These are phyloP conservation scores for Ustilago sp. DNA, from an alignment of 1,284 basidiomycete species.

Conservation along the genomic window DNA sequence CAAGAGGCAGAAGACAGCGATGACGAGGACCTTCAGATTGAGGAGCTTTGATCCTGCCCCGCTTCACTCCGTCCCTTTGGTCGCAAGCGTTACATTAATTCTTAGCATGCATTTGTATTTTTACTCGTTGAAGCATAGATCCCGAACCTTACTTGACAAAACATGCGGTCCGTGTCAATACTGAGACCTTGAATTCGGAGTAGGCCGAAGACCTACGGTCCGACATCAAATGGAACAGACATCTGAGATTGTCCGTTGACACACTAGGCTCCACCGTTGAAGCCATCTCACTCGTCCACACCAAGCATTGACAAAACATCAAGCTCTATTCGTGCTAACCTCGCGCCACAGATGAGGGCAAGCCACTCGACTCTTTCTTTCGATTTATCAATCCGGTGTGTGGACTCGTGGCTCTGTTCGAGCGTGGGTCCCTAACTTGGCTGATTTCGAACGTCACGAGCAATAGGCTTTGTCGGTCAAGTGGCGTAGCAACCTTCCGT, in stretches of 20 bases:
- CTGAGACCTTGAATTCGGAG: background rate
- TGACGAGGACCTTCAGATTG: slow-evolving; percentile 64
- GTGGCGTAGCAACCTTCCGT: background rate
- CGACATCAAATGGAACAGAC: background rate
- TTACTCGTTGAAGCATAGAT: slow-evolving; percentile 12
- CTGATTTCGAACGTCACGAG: background rate
- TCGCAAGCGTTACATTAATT: background rate
- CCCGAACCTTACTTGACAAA: too few relatives aligned
- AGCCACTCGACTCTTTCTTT: background rate
- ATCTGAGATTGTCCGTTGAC: slow-evolving; percentile 1
- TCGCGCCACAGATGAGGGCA: slow-evolving; percentile 5
- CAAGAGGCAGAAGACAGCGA: slow-evolving; percentile 43
- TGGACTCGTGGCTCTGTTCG: background rate
- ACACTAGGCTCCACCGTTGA: too few relatives aligned
- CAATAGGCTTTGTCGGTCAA: slow-evolving; percentile 4
- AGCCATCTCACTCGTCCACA: background rate
- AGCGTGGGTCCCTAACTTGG: background rate
- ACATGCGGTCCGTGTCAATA: background rate
- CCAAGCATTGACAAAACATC: background rate
- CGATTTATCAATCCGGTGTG: background rate
- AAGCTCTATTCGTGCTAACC: background rate
- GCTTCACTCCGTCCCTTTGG: background rate
- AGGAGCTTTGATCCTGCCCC: slow-evolving; percentile 51
- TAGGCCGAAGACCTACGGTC: background rate
- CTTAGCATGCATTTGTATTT: slow-evolving; percentile 30